Base-by-base conservation (phyloP, 805 yeast species). In the Saccharomycopsis oosterbeekiorum region DNA sequence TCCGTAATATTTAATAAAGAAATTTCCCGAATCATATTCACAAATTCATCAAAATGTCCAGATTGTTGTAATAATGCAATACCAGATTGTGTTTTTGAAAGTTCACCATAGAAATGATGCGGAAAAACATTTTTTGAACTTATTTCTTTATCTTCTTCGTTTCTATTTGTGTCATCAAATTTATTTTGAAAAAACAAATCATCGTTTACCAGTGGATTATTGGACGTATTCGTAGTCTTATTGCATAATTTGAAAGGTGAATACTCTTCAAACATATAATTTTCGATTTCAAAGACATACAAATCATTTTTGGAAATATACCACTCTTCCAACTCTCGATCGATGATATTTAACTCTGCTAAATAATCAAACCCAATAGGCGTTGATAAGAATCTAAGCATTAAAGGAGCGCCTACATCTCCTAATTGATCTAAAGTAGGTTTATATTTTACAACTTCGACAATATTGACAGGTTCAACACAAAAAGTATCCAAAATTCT, bases 51-150 rank as follows among this genome's bases (percentile, higher is more conserved):
- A 73, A 66, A 63, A 59, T 64, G 60, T 21, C 57, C 50, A 1
- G 62, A 77, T 40, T 80, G 75, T 37, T 80, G 76, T 56, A 93
- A 76, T 57, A 85, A 74, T 29, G 78, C 76, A 59, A 89, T 77
- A 0, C 98, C 98, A 62, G 88, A 93, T 62, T 82, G 86, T 0
- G 97, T 89, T 59, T 85, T 82, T 0, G 89, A 86, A 56, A 93
- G 75, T 67, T 85, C 89, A 15, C 89, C 88, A 71, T 89, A 90
- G 67, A 93, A 88, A 69, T 89, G 92, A 29, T 79, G 72, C 0
- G 91, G 90, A 19, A 76, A 62, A 4, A 68, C 57, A 51, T 68
- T 62, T 50, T 61, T 55, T 14, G 57, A 61, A 63, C 64, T 36
- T 41, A 53, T 11, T 24, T 29, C 11, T 4, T 40, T 36, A 12